Base-by-base conservation (phyloP, 78 protist genomes). In the Anaeramoeba flamelloides region DNA sequence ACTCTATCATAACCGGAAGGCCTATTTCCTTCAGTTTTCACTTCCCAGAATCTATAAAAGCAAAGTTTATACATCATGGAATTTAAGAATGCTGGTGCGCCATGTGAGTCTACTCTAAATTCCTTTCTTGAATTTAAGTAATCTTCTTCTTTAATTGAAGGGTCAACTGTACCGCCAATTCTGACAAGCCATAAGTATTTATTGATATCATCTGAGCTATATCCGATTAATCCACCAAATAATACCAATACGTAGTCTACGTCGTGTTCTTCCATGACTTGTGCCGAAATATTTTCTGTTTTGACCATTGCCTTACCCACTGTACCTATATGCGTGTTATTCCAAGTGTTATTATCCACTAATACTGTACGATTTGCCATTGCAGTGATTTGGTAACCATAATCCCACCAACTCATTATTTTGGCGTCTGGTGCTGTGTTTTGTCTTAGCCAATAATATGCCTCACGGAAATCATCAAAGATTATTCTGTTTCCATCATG, bases 311-410 rank as follows among this genome's bases (percentile, higher is more conserved):
- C 95, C 77, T 80, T 41, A 39, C 97, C 97, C 4, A 94, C 95
- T 65, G 87, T 90, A 26, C 98, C 98, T 69, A 97, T 95, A 88
- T 95, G 98, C 32, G 93, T 84, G 89, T 93, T 93, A 87, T 97
- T 97, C 98, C 99, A 95, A 41, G 99, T 97, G 93, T 97, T 97
- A 87, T 94, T 94, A 85, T 97, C 99, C 12, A 94, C 99, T 36
- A 97, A 76, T 0, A 85, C 81, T 0, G 99, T 96, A 41, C 99
- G 87, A 84, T 95, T 92, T 64, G 94, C 93, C 94, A 97, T 93
- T 36, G 92, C 97, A 1, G 94, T 75, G 41, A 97, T 85, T 87
- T 97, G 99, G 88, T 97, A 97, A 36, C 99, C 99, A 79, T 97
- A 97, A 85, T 97, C 99, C 99, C 99, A 97, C 99, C 98, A 95